A percentile compares a stretch with the other conserved stretches of the same genome.
These are phyloP conservation scores for Sophora flavescens DNA, from an alignment of 306 rosid species.

Conservation along the genomic window DNA sequence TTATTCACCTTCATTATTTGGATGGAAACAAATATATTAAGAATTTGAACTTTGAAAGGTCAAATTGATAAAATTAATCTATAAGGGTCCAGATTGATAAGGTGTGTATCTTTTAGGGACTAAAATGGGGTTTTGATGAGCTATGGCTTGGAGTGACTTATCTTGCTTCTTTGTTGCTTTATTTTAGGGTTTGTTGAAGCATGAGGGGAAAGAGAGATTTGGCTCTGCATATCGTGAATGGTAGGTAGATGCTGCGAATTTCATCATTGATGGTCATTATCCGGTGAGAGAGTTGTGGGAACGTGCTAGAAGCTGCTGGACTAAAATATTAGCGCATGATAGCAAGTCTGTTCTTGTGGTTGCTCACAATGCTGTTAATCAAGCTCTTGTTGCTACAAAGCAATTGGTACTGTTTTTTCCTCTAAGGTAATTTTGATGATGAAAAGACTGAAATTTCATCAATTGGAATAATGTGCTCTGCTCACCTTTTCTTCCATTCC, in stretches of 20 bases:
- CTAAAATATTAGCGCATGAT: conserved; percentile 76
- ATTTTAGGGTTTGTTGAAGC: too few species aligned
- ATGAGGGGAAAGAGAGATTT: too few species aligned
- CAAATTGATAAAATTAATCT: too few species aligned
- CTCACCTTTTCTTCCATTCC: conserved; percentile 20
- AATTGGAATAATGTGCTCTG: conserved; percentile 26
- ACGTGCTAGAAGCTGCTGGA: conserved; percentile 86
- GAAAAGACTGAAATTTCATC: conserved; percentile 27
- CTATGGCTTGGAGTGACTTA: too few species aligned
- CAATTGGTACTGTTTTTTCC: conserved; percentile 71
- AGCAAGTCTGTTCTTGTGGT: conserved; percentile 90
- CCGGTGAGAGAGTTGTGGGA: conserved; percentile 95
- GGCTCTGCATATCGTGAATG: conserved; percentile 79
- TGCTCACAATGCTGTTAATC: conserved; percentile 99
- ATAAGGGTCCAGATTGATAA: too few species aligned
- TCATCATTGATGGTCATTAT: conserved; percentile 85
- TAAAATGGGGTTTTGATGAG: too few species aligned
- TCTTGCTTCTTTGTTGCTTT: too few species aligned
- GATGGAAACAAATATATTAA: too few species aligned
- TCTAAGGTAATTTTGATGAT: conserved; percentile 31
- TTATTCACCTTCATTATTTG: too few species aligned
- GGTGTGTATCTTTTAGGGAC: too few species aligned
- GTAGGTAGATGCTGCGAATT: conserved; percentile 87
- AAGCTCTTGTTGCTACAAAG: conserved; percentile 97
- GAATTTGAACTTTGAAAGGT: too few species aligned